phyloP scores from a whole-genome alignment of 352 stramenopile genomes.

The Pythium utonaiense region DNA sequence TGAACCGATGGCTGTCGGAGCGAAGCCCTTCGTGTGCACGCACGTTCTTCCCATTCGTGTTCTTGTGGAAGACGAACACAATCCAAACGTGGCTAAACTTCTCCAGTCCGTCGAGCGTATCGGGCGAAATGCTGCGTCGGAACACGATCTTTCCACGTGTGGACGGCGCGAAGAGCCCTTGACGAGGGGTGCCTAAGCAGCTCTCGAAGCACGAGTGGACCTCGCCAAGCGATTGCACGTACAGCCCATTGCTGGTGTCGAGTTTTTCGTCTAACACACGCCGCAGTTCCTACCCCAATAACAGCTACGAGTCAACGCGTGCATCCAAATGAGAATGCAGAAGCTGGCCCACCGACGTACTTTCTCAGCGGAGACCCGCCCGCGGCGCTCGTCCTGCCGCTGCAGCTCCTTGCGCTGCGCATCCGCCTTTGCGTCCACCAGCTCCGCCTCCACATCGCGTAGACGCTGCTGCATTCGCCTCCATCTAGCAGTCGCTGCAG shows the following conservation, averaged over 20 bases:
- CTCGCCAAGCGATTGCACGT: constrained; percentile 72
- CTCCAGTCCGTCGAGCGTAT: constrained; percentile 66
- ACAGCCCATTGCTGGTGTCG: constrained; percentile 69
- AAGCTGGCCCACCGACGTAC: background rate
- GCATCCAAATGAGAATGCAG: background rate
- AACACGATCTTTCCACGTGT: constrained; percentile 72
- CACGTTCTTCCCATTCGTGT: constrained; percentile 85
- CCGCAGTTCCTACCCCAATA: constrained; percentile 44
- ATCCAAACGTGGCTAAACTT: constrained; percentile 89
- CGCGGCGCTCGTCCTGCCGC: constrained; percentile 54
- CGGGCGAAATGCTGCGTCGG: constrained; percentile 73
- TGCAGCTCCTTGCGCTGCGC: constrained; percentile 48
- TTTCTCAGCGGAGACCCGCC: constrained; percentile 66
- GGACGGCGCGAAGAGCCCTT: constrained; percentile 72
- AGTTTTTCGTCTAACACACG: constrained; percentile 73
- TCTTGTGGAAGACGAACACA: constrained; percentile 88
- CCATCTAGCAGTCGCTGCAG: background rate
- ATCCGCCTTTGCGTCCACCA: constrained; percentile 27
- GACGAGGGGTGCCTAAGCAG: constrained; percentile 77
- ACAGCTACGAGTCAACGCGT: background rate
- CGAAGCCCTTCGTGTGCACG: constrained; percentile 57
- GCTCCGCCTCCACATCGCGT: background rate
- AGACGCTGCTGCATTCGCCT: background rate
- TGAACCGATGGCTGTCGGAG: constrained; percentile 72
- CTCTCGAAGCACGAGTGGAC: constrained; percentile 78